Percentiles rank a stretch among this genome's conserved stretches.
These are phyloP conservation scores for Blepharisma undulans DNA, from an alignment of 169 alveolate species.

Conservation along the genomic window DNA sequence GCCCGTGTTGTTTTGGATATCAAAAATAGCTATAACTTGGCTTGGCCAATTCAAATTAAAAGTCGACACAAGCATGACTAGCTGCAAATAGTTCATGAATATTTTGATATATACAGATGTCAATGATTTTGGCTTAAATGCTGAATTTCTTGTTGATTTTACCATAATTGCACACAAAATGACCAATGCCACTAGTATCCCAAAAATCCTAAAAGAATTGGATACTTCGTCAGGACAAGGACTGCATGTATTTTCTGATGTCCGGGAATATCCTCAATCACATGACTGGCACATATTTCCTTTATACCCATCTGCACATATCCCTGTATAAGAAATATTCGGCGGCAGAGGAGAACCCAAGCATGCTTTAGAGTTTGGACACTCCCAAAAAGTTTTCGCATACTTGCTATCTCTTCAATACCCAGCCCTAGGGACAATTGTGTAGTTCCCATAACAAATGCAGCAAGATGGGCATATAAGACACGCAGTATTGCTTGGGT, in stretches of 20 bases:
- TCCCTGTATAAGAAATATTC: constrained; percentile 5
- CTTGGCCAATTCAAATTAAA: constrained; percentile 42
- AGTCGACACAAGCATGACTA: constrained; percentile 1
- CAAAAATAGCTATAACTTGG: not conserved
- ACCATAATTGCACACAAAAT: not conserved
- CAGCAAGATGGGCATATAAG: constrained; percentile 55
- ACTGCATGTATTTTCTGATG: not conserved
- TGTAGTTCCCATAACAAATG: constrained; percentile 53
- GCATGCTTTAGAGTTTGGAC: constrained; percentile 39
- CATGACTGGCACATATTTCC: constrained; percentile 32
- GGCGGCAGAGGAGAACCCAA: constrained; percentile 33
- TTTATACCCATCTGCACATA: constrained; percentile 14
- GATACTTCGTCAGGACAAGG: constrained; percentile 5
- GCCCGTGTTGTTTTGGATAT: not conserved
- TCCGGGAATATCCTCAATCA: constrained; percentile 12
- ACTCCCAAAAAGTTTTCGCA: constrained; percentile 31
- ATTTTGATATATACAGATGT: constrained; percentile 44
- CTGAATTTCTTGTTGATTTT: constrained; percentile 6
- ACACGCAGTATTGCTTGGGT: constrained; percentile 34
- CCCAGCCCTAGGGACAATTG: constrained; percentile 56
- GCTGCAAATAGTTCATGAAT: constrained; percentile 48
- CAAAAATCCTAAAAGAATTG: not conserved
- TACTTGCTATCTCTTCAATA: constrained; percentile 52
- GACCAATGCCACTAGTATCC: not conserved
- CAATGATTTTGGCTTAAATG: not conserved